Evolutionary conservation across 2,329 filamentous ascomycete species (phyloP).

Genomic region (Diaporthe helianthi): DNA sequence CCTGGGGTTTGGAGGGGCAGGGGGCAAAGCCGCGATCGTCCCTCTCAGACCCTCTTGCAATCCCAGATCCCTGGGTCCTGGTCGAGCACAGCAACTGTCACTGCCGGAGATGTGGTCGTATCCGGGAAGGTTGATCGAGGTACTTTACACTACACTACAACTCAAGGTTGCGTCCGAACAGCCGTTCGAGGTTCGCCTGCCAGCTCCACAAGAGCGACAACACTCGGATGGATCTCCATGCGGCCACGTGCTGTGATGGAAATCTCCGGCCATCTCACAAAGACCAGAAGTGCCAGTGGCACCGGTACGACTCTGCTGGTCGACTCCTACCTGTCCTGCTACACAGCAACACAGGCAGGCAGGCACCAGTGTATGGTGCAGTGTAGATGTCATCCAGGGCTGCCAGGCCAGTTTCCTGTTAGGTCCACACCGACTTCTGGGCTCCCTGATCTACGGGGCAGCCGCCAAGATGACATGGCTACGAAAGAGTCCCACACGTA

Average conservation of each 20-base stretch:
- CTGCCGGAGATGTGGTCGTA: slow-evolving; percentile 7
- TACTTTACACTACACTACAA: slow-evolving; percentile 8
- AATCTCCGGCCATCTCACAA: slow-evolving; percentile 24
- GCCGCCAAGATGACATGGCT: neutral
- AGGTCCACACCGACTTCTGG: slow-evolving; percentile 15
- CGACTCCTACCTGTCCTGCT: slow-evolving; percentile 9
- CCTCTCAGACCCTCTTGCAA: slow-evolving; percentile 9
- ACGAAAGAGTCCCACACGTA: neutral
- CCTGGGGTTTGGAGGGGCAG: neutral
- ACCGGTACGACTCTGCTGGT: slow-evolving; percentile 9
- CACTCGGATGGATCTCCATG: slow-evolving; percentile 21
- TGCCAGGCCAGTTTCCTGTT: slow-evolving; percentile 6
- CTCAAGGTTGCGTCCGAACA: slow-evolving; percentile 9
- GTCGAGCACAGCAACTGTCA: slow-evolving; percentile 6
- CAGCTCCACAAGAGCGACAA: slow-evolving; percentile 19
- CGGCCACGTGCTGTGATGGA: slow-evolving; percentile 22
- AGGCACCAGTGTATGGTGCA: too few relatives aligned
- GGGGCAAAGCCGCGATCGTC: slow-evolving; percentile 5
- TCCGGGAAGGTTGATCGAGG: slow-evolving; percentile 16
- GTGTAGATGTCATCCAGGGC: neutral
- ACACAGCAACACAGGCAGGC: too few relatives aligned
- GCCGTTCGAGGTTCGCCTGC: slow-evolving; percentile 15
- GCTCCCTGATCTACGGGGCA: neutral
- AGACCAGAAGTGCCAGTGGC: slow-evolving; percentile 12
- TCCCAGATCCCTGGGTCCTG: slow-evolving; percentile 29